phyloP scores from a whole-genome alignment of 352 stramenopile genomes.

The Globisporangium acanthophoron region DNA sequence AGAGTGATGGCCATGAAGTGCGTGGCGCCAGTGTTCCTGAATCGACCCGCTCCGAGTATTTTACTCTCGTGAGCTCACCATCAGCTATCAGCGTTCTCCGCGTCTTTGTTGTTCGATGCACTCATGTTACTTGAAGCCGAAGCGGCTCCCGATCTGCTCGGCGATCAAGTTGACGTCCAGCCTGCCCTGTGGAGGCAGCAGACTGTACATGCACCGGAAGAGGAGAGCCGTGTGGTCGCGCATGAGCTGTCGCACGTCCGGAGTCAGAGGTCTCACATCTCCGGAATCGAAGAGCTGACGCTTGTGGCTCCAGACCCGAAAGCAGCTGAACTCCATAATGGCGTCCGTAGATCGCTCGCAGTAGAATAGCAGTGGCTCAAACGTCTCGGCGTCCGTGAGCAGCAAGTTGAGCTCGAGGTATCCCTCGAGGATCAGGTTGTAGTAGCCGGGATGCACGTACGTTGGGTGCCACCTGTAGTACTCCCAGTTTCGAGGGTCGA shows the following conservation, averaged over 20 bases:
- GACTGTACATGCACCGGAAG: slow-evolving; percentile 14
- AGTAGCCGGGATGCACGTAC: no score
- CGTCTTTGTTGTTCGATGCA: no score
- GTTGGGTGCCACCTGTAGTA: no score
- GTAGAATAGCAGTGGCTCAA: slow-evolving; percentile 12
- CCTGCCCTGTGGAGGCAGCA: neutral
- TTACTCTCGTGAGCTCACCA: no score
- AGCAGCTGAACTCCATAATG: neutral
- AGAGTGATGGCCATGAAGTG: no score
- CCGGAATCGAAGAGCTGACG: neutral
- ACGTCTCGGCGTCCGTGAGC: slow-evolving; percentile 20
- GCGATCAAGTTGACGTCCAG: neutral
- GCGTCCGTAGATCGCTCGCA: neutral
- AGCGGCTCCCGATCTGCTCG: neutral
- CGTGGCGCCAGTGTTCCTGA: no score
- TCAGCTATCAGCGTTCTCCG: no score
- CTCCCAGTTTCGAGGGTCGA: slow-evolving; percentile 19
- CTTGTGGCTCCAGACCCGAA: neutral
- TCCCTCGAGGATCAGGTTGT: slow-evolving; percentile 15
- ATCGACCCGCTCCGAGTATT: no score
- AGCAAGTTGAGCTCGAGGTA: slow-evolving; percentile 32
- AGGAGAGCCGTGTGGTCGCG: slow-evolving; percentile 14
- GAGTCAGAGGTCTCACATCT: neutral
- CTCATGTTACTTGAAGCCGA: no score
- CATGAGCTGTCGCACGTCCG: slow-evolving; percentile 6